A percentile compares a stretch with the other conserved stretches of the same genome.
These are phyloP conservation scores for Zoysia pacifica DNA, from an alignment of 176 grass and related monocot species.

Conservation along the genomic window DNA sequence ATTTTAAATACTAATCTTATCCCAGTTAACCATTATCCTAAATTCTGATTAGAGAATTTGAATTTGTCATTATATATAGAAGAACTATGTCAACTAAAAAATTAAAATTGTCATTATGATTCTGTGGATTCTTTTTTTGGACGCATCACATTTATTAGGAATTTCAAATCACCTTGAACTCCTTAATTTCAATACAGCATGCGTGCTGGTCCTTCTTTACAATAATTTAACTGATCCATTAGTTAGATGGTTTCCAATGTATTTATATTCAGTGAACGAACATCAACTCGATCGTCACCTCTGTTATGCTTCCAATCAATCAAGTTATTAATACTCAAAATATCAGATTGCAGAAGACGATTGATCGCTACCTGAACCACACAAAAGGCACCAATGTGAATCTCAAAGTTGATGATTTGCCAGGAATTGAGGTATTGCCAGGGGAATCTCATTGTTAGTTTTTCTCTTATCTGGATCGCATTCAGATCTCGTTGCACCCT, in stretches of 20 bases:
- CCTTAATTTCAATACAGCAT: background rate
- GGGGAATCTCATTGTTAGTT: background rate
- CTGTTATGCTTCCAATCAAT: background rate
- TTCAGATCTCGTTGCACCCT: background rate
- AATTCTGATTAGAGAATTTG: no score
- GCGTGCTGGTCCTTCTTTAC: background rate
- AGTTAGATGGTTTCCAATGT: background rate
- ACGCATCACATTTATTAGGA: background rate
- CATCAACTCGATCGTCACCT: no score
- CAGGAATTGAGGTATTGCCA: slow-evolving; percentile 37
- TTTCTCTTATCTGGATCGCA: background rate
- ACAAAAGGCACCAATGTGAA: slow-evolving; percentile 27
- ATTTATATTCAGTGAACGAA: no score
- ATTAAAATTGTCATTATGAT: no score
- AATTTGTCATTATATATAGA: no score
- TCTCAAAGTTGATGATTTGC: slow-evolving; percentile 26
- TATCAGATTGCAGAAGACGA: slow-evolving; percentile 68
- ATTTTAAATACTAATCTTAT: no score
- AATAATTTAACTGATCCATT: background rate
- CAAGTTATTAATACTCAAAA: slow-evolving; percentile 20
- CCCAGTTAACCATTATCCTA: no score
- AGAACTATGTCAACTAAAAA: no score
- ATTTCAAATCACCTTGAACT: no score
- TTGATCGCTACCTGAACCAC: slow-evolving; percentile 68
- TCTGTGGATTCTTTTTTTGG: background rate